Conservation (phyloP, 2,329 filamentous ascomycete genomes). For the Ramularia endophylla region DNA sequence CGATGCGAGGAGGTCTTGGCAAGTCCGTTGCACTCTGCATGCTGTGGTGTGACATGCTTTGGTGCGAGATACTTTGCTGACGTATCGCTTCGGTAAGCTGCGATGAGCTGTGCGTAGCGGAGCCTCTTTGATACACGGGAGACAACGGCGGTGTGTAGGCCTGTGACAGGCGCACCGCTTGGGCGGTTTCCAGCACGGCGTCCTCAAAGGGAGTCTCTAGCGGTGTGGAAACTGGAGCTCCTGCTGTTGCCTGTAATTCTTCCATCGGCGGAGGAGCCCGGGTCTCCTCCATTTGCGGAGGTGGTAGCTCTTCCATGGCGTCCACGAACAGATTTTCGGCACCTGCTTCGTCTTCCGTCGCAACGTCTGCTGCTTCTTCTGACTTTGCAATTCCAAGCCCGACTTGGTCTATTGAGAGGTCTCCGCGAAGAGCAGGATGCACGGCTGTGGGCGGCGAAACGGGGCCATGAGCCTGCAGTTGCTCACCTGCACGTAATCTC, state of each 20-base stretch:
- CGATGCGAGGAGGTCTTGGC: constrained; percentile 26
- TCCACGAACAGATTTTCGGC: constrained; percentile 23
- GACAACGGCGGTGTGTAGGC: constrained; percentile 39
- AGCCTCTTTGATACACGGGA: constrained; percentile 16
- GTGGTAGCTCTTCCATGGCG: constrained; percentile 15
- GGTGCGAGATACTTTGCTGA: constrained; percentile 14
- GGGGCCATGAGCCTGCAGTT: constrained; percentile 19
- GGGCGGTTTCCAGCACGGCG: constrained; percentile 44
- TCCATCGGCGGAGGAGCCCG: too few species aligned
- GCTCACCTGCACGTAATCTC: constrained; percentile 21
- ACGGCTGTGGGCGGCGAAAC: constrained; percentile 27
- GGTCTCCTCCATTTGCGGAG: constrained; percentile 8
- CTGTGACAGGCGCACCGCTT: constrained; percentile 43
- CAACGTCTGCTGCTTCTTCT: constrained; percentile 3
- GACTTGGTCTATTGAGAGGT: constrained; percentile 17
- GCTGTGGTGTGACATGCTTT: constrained; percentile 3
- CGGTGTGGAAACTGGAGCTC: constrained; percentile 22
- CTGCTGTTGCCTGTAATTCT: too few species aligned
- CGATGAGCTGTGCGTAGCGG: constrained; percentile 10
- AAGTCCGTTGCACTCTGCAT: constrained; percentile 17
- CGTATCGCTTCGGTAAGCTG: constrained; percentile 14
- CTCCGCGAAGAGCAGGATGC: constrained; percentile 30
- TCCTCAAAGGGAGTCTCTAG: constrained; percentile 40
- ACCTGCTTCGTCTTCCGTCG: constrained; percentile 7
- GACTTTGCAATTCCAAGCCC: constrained; percentile 26